A percentile compares a stretch with the other conserved stretches of the same genome.
Evolutionary conservation across 495 filamentous ascomycete genomes (phyloP).

Genomic region (Tricharina praecox): DNA sequence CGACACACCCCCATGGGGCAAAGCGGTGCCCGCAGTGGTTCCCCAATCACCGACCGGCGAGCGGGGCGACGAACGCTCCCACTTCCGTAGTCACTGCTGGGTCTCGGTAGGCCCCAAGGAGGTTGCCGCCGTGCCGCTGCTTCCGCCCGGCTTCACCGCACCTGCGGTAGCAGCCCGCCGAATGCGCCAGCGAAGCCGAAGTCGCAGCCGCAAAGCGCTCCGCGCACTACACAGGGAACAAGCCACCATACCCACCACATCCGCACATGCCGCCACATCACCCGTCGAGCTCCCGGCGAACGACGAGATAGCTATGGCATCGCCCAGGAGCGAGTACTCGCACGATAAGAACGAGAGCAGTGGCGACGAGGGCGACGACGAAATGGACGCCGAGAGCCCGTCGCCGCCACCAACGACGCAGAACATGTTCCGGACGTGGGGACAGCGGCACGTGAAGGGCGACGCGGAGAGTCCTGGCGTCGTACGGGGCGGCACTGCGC

Average conservation of each 20-base stretch:
- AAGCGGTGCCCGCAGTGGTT: constrained; percentile 27
- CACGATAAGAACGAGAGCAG: neutral
- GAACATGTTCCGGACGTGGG: neutral
- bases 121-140: neutral
- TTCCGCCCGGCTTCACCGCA: neutral
- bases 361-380: constrained; percentile 6
- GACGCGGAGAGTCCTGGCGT: neutral
- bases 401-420: neutral
- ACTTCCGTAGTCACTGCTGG: constrained; percentile 48
- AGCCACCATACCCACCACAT: neutral
- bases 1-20: constrained; percentile 43
- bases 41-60: too few species aligned
- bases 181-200: neutral
- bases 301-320: too few species aligned
- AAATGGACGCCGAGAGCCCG: constrained; percentile 1
- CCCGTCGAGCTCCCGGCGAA: too few species aligned
- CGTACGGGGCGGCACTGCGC: neutral
- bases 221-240: neutral
- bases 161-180: too few species aligned
- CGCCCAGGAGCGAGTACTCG: neutral
- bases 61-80: constrained; percentile 33
- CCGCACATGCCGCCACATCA: neutral
- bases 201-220: neutral
- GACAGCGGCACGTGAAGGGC: neutral
- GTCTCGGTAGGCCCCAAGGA: constrained; percentile 2